Evolutionary conservation across 2,329 filamentous ascomycete species (phyloP).

Genomic region (Aspergillus cejpii): DNA sequence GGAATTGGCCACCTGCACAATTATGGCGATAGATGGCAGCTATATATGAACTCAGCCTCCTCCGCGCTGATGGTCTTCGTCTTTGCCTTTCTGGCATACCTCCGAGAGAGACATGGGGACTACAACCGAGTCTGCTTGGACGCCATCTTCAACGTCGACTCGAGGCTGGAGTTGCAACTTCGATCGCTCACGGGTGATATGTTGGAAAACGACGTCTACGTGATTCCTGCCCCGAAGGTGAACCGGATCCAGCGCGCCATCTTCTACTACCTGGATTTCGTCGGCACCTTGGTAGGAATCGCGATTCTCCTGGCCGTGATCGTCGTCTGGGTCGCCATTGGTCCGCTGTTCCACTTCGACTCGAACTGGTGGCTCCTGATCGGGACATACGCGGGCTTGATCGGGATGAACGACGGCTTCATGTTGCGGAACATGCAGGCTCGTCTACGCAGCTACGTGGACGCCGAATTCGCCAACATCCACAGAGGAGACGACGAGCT

Average conservation of each 20-base stretch:
- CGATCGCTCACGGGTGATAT: constrained; percentile 14
- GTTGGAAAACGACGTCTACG: constrained; percentile 29
- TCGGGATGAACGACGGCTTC: constrained; percentile 43
- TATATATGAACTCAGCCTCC: constrained; percentile 36
- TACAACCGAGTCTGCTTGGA: constrained; percentile 14
- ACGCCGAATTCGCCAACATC: constrained; percentile 5
- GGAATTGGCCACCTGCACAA: background rate
- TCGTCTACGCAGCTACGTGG: constrained; percentile 12
- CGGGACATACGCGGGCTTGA: constrained; percentile 43
- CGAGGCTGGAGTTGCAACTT: constrained; percentile 13
- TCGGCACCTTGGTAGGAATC: constrained; percentile 39
- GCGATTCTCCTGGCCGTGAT: constrained; percentile 33
- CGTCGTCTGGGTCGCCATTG: constrained; percentile 37
- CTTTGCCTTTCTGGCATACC: constrained; percentile 21
- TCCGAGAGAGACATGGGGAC: constrained; percentile 17
- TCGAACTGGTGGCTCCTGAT: constrained; percentile 45
- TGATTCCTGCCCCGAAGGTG: constrained; percentile 27
- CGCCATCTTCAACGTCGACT: constrained; percentile 18
- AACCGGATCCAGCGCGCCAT: constrained; percentile 33
- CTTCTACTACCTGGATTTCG: constrained; percentile 34
- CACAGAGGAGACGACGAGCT: background rate
- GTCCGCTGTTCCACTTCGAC: constrained; percentile 35
- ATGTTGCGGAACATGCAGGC: constrained; percentile 41
- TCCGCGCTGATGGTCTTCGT: constrained; percentile 41
- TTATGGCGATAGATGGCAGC: constrained; percentile 5